Percentiles rank a stretch among this genome's conserved stretches.
Evolutionary conservation across 208 protist genomes (phyloP).

Genomic region (Trypanosomatidae sp.): DNA sequence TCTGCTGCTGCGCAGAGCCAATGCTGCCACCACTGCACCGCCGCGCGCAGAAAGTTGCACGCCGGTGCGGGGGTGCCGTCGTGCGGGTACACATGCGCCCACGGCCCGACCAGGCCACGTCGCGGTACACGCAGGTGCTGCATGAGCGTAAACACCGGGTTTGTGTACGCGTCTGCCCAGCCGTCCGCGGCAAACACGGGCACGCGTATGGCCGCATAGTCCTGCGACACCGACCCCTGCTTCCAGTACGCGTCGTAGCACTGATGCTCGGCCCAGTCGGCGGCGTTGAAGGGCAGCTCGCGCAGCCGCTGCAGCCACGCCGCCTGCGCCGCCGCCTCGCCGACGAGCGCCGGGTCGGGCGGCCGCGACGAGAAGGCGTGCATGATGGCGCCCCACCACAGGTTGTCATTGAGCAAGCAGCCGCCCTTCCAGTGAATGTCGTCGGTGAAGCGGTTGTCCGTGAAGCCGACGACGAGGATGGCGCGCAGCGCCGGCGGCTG

Average conservation of each 20-base stretch:
- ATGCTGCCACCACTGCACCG: conserved; percentile 35
- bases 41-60: conserved; percentile 47
- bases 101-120: conserved; percentile 40
- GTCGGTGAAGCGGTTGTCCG: conserved; percentile 49
- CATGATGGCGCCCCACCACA: conserved; percentile 63
- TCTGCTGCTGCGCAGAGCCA: conserved; percentile 18
- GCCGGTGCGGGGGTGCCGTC: conserved; percentile 26
- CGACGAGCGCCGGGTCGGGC: conserved; percentile 23
- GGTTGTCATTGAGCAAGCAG: conserved; percentile 57
- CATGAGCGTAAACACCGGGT: conserved; percentile 32
- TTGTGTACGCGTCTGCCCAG: conserved; percentile 55
- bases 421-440: conserved; percentile 63
- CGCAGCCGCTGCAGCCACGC: conserved; percentile 34
- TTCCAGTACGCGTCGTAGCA: conserved; percentile 43
- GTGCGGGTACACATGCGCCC: conserved; percentile 50
- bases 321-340: conserved; percentile 19
- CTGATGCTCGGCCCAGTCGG: conserved; percentile 32
- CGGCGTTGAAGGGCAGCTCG: conserved; percentile 30
- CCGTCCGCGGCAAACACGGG: conserved; percentile 34
- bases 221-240: conserved; percentile 34
- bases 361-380: conserved; percentile 33
- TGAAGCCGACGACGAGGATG: conserved; percentile 54
- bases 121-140: conserved; percentile 27
- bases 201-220: conserved; percentile 36
- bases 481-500: conserved; percentile 28